These are phyloP conservation scores for Globisporangium carolinianum DNA, from an alignment of 352 stramenopile species.

Conservation along the genomic window DNA sequence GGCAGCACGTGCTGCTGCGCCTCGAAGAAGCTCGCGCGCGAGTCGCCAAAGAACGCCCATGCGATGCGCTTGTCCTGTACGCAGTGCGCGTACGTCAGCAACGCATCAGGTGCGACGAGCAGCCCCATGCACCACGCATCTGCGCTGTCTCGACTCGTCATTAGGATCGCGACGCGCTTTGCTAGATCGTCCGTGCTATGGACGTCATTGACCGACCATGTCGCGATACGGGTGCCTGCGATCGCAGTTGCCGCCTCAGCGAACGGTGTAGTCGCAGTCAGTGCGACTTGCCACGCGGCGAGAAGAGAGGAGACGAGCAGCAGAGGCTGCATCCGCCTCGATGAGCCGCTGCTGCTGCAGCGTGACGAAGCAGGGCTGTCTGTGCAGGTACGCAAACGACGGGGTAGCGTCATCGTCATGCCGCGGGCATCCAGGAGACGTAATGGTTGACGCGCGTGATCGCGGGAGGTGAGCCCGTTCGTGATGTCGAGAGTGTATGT, in stretches of 20 bases:
- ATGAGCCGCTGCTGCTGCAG: too few species aligned
- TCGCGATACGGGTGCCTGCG: not conserved
- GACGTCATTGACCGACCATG: slow-evolving; percentile 3
- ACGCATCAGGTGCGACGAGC: slow-evolving; percentile 20
- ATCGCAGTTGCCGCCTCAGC: not conserved
- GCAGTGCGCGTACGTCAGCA: slow-evolving; percentile 27
- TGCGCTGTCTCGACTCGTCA: slow-evolving; percentile 1
- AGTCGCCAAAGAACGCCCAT: slow-evolving; percentile 24
- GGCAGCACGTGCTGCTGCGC: not conserved
- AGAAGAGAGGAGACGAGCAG: not conserved
- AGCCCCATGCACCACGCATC: slow-evolving; percentile 25
- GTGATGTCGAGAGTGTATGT: too few species aligned
- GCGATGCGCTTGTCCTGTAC: slow-evolving; percentile 5
- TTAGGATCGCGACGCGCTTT: slow-evolving; percentile 21
- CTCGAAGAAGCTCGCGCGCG: slow-evolving; percentile 5
- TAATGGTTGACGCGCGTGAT: too few species aligned
- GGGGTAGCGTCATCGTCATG: too few species aligned
- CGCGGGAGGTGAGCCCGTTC: too few species aligned
- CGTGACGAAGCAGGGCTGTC: too few species aligned
- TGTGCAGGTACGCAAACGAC: too few species aligned
- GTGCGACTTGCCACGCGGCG: not conserved
- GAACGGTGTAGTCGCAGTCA: not conserved
- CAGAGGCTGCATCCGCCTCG: too few species aligned
- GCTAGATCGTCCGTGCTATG: not conserved
- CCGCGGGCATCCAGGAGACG: too few species aligned